Percentiles rank a stretch among this genome's conserved stretches.
phyloP scores from a whole-genome alignment of 148 eudicot genomes.

The Dysphania ambrosioides region DNA sequence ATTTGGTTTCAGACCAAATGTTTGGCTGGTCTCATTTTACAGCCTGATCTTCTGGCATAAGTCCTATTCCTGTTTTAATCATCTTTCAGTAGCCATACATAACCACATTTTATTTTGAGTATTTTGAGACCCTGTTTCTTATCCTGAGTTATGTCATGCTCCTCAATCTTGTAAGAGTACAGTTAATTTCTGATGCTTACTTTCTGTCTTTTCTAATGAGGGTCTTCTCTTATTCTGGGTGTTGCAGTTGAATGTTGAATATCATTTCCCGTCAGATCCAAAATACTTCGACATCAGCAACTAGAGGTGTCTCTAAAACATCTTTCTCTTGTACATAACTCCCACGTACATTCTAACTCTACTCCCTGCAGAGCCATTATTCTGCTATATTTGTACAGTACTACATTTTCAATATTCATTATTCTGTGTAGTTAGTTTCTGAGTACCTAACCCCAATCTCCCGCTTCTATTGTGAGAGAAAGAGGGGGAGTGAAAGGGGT shows the following conservation, averaged over 20 bases:
- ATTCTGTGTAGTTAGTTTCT: background rate
- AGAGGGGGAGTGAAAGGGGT: background rate
- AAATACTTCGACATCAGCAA: conserved; percentile 74
- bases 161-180: background rate
- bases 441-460: background rate
- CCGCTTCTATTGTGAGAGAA: background rate
- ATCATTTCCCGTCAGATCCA: conserved; percentile 83
- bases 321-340: conserved; percentile 25
- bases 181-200: conserved; percentile 1
- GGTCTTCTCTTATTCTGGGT: conserved; percentile 8
- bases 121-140: background rate
- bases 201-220: conserved; percentile 9
- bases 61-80: background rate
- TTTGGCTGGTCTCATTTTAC: background rate
- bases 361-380: conserved; percentile 25
- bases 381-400: conserved; percentile 28
- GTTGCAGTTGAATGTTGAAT: conserved; percentile 83
- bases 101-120: background rate
- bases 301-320: conserved; percentile 23
- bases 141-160: too few species aligned
- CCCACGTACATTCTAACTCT: conserved; percentile 25
- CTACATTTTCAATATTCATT: background rate
- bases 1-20: too few species aligned
- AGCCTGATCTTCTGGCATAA: background rate
- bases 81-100: background rate